A percentile compares a stretch with the other conserved stretches of the same genome.
These are phyloP conservation scores for Aspergillus biplanus DNA, from an alignment of 495 filamentous ascomycete species.

Conservation along the genomic window DNA sequence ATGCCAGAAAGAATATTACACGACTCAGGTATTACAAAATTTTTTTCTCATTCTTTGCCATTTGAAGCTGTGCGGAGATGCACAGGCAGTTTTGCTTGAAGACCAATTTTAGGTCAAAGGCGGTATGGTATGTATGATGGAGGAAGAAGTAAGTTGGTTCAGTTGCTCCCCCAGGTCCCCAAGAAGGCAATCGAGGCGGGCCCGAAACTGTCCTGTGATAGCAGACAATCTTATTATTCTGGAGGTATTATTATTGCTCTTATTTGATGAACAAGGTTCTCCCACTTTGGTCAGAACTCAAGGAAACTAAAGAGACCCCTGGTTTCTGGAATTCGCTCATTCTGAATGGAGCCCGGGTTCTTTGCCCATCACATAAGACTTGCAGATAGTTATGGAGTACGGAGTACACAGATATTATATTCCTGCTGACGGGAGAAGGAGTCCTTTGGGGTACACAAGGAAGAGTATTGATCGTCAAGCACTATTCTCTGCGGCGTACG, in stretches of 20 bases:
- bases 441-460: background rate
- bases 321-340: constrained; percentile 15
- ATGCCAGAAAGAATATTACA: no score
- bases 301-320: constrained; percentile 4
- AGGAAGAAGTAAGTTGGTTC: background rate
- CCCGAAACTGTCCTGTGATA: background rate
- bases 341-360: background rate
- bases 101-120: background rate
- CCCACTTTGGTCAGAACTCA: background rate
- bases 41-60: background rate
- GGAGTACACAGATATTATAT: constrained; percentile 10
- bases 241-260: no score
- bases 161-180: background rate
- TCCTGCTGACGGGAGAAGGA: background rate
- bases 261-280: no score
- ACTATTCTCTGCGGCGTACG: no score
- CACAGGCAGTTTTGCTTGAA: background rate
- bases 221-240: background rate
- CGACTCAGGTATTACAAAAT: background rate
- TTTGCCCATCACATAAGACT: background rate
- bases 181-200: background rate
- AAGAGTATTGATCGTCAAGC: no score
- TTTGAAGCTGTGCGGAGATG: background rate
- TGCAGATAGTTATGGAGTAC: no score
- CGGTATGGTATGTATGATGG: background rate